These are phyloP conservation scores for Thermothelomyces thermophilus DNA, from an alignment of 2,329 filamentous ascomycete genomes.

Conservation along the genomic window DNA sequence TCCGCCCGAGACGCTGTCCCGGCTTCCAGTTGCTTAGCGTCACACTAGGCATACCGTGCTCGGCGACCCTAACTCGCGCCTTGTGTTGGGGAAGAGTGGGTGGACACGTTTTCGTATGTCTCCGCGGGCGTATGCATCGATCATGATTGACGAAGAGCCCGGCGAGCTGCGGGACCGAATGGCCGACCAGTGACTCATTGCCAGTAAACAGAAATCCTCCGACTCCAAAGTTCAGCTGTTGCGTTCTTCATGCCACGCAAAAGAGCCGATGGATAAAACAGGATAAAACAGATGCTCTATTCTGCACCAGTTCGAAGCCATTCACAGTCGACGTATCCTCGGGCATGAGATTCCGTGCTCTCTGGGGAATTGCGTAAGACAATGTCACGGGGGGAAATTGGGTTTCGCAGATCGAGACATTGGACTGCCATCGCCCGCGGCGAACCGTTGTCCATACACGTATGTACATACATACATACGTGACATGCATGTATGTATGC, in stretches of 20 bases:
- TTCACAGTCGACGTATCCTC: slow-evolving; percentile 13
- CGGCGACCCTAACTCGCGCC: neutral
- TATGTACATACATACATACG: too few species aligned
- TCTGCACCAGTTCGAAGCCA: too few species aligned
- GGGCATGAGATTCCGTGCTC: slow-evolving; percentile 11
- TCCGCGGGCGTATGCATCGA: too few species aligned
- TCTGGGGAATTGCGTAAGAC: slow-evolving; percentile 11
- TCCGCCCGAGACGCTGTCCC: slow-evolving; percentile 6
- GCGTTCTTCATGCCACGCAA: too few species aligned
- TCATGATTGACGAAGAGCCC: neutral
- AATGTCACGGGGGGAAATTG: slow-evolving; percentile 9
- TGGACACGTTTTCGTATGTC: neutral
- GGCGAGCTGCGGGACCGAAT: too few species aligned
- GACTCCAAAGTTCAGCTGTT: too few species aligned
- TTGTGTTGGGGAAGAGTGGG: slow-evolving; percentile 1
- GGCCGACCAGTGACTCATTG: too few species aligned
- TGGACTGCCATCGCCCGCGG: slow-evolving; percentile 23
- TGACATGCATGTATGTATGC: slow-evolving; percentile 11
- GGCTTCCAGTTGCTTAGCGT: slow-evolving; percentile 15
- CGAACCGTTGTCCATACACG: slow-evolving; percentile 16
- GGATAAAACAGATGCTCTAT: too few species aligned
- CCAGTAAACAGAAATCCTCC: too few species aligned
- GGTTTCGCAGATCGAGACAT: slow-evolving; percentile 22
- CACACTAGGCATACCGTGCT: neutral
- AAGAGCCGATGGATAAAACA: too few species aligned